Percentiles rank a stretch among this genome's conserved stretches.
phyloP scores from a whole-genome alignment of 805 yeast genomes.

The Yarrowia deformans region DNA sequence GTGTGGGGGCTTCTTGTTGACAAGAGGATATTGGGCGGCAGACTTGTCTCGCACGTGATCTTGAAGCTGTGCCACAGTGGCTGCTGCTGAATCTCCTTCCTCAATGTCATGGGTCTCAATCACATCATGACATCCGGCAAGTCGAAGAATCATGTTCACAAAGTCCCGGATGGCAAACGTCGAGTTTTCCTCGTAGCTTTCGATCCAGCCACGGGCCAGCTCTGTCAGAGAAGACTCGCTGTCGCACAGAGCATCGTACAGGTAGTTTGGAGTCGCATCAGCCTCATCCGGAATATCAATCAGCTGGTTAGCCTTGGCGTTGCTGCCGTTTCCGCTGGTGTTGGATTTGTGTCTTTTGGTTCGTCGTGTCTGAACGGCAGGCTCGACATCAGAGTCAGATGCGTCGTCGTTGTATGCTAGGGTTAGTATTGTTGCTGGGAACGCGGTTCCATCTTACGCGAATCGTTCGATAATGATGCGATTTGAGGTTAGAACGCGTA shows the following conservation, averaged over 20 bases:
- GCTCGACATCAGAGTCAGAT: conserved; percentile 17
- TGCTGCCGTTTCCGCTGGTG: neutral
- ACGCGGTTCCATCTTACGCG: conserved; percentile 2
- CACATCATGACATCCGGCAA: conserved; percentile 73
- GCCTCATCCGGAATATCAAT: conserved; percentile 34
- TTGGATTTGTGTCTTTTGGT: conserved; percentile 30
- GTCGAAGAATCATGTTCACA: conserved; percentile 70
- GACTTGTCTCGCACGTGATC: conserved; percentile 64
- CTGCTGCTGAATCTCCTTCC: conserved; percentile 71
- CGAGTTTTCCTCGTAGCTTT: conserved; percentile 56
- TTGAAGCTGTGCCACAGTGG: conserved; percentile 77
- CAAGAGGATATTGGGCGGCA: conserved; percentile 73
- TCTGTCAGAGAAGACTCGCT: conserved; percentile 60
- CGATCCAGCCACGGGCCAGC: conserved; percentile 65
- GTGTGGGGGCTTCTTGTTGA: conserved; percentile 58
- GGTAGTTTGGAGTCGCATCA: conserved; percentile 35
- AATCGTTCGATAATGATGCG: neutral
- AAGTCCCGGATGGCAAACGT: conserved; percentile 64
- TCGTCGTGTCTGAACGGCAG: neutral
- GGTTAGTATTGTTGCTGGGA: neutral
- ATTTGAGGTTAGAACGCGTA: neutral
- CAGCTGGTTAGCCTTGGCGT: conserved; percentile 18
- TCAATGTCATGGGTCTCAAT: conserved; percentile 78
- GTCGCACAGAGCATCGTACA: conserved; percentile 56
- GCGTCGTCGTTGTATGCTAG: conserved; percentile 32